Percentiles rank a stretch among this genome's conserved stretches.
phyloP scores from a whole-genome alignment of 352 stramenopile genomes.

The Globisporangium barbulae region DNA sequence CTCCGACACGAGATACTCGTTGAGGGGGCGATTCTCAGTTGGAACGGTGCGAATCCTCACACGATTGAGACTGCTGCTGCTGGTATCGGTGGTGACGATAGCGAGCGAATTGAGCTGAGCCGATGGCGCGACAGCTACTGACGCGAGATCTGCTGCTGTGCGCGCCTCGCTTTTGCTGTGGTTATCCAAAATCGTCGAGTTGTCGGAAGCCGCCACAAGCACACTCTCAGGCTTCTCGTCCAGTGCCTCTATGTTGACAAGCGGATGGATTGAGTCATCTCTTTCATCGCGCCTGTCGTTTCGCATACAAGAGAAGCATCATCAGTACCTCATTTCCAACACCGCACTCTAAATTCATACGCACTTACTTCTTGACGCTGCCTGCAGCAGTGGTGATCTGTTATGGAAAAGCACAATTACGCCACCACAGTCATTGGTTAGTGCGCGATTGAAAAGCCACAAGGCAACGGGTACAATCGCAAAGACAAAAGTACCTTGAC shows the following conservation, averaged over 20 bases:
- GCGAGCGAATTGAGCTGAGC: background rate
- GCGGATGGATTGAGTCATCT: background rate
- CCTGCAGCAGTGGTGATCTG: background rate
- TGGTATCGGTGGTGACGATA: background rate
- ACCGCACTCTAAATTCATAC: background rate
- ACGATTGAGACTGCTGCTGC: background rate
- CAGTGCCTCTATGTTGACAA: background rate
- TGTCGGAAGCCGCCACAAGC: background rate
- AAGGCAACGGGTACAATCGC: background rate
- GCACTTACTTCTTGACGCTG: background rate
- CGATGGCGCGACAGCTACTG: background rate
- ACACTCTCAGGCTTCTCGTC: background rate
- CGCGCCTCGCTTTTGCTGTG: background rate
- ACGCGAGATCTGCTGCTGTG: background rate
- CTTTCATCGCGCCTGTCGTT: background rate
- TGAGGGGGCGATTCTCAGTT: slow-evolving; percentile 38
- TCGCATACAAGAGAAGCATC: background rate
- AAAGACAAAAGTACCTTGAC: background rate
- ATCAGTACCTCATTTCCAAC: background rate
- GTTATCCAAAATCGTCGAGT: background rate
- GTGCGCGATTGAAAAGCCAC: no score
- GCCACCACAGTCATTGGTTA: background rate
- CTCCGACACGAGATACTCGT: slow-evolving; percentile 48
- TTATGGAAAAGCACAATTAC: background rate
- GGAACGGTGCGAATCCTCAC: slow-evolving; percentile 17